Conservation (phyloP, 2,329 filamentous ascomycete species). For the Sporothrix humicola region DNA sequence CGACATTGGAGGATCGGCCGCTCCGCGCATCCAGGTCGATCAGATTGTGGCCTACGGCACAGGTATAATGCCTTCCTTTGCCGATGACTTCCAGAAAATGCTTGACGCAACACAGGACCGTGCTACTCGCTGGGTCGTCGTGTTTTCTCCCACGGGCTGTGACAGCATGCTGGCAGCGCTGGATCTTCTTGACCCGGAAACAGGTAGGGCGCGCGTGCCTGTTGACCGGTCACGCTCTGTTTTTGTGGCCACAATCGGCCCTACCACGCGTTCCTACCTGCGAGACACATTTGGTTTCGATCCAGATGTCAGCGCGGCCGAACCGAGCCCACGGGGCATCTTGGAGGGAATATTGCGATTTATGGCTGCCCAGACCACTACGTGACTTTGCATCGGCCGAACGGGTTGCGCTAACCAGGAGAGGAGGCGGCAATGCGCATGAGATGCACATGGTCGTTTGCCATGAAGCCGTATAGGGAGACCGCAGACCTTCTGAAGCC, state of each 20-base stretch:
- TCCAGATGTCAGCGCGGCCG: constrained; percentile 80
- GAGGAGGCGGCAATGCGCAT: neutral
- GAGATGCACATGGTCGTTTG: neutral
- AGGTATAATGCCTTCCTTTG: constrained; percentile 79
- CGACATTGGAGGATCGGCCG: constrained; percentile 47
- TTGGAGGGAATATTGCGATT: constrained; percentile 67
- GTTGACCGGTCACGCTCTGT: constrained; percentile 49
- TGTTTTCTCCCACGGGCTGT: constrained; percentile 72
- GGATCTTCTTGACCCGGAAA: constrained; percentile 56
- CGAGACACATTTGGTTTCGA: constrained; percentile 66
- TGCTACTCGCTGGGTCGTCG: constrained; percentile 70
- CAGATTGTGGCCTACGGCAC: constrained; percentile 90
- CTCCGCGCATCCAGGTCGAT: constrained; percentile 67
- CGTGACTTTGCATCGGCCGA: neutral
- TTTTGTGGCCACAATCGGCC: constrained; percentile 85
- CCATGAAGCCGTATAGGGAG: neutral
- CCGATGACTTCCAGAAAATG: constrained; percentile 63
- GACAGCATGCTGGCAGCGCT: constrained; percentile 64
- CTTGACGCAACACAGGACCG: constrained; percentile 53
- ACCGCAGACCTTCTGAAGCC: too few relatives aligned
- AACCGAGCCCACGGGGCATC: constrained; percentile 82
- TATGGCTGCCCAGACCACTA: constrained; percentile 37
- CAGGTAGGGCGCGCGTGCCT: constrained; percentile 41
- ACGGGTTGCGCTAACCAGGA: too few relatives aligned
- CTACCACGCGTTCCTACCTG: constrained; percentile 83